Base-by-base conservation (phyloP, 2,329 filamentous ascomycete species). In the Cercospora citrullina region DNA sequence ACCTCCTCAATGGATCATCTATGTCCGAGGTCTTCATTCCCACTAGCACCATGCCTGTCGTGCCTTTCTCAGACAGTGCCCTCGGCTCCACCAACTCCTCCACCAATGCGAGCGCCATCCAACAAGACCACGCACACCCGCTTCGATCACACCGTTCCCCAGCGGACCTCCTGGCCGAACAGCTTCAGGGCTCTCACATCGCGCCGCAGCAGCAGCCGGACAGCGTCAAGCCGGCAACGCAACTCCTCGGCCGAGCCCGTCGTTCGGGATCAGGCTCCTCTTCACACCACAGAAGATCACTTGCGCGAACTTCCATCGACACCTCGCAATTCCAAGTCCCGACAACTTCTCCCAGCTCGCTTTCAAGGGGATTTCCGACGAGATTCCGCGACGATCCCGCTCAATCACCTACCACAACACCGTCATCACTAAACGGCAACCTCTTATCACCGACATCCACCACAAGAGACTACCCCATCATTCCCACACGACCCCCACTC, bases 21-120 rank as follows among this genome's bases (percentile, higher is more conserved):
- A 26, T 77, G 75, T 69, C 75, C 75, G 42, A 68, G 74, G 30
- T 67, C 72, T 16, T 72, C 72, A 6, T 75, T 74, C 53, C 74
- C 75, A 16, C 64, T 72, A 26, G 73, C 74, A 64, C 74, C 75
- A 51, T 77, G 75, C 72, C 68, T 77, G 45, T 71, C 73, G 66
- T 77, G 75, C 65, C 74, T 77, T 42, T 75, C 74, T 5, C 66
- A 70, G 53, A 62, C 64, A 42, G 67, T 63, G 45, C 67, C 65
- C 2, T 48, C 67, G n/a, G 60, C 59, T 23, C 39, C 63, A 5
- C 51, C 65, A 26, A 57, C 68, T 14, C 28, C 48, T 30, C 66
- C 64, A 16, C 60, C 66, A 30, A 63, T 36, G 26, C 66, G 57
- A 45, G 55, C 14, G 42, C 45, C 31, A 18, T 60, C 23, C 62